Conservation (phyloP, 2,329 filamentous ascomycete genomes). For the Aspergillus persii region DNA sequence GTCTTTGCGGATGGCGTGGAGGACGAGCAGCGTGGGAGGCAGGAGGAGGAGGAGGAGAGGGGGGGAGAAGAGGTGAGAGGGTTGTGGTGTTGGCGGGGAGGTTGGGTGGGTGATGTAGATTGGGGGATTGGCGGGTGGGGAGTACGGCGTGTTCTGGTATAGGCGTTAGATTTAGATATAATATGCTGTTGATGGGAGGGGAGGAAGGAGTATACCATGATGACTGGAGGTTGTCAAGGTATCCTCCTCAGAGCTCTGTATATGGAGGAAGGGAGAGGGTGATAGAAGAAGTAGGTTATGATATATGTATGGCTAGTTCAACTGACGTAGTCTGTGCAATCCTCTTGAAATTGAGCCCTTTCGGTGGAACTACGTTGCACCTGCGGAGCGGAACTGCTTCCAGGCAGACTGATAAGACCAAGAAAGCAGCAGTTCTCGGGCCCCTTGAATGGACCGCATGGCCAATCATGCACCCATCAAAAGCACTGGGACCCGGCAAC, state of each 20-base stretch:
- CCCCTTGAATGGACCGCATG: neutral
- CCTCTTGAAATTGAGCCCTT: no score
- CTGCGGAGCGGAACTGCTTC: neutral
- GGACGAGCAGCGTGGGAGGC: conserved; percentile 48
- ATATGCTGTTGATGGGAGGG: neutral
- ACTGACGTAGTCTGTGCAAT: no score
- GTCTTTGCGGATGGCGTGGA: conserved; percentile 59
- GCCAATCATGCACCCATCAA: neutral
- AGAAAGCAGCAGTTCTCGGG: neutral
- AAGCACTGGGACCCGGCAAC: neutral
- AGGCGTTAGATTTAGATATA: neutral
- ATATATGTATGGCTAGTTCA: neutral
- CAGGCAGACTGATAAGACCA: neutral
- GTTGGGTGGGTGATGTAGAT: neutral
- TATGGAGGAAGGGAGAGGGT: neutral
- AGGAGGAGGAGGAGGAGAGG: conserved; percentile 29
- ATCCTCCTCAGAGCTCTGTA: neutral
- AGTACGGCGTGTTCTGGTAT: neutral
- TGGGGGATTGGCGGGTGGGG: neutral
- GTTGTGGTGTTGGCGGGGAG: neutral
- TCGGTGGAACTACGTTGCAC: no score
- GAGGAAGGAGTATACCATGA: neutral
- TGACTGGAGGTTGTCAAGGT: neutral
- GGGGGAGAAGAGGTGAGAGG: neutral
- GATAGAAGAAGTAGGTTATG: neutral